Evolutionary conservation across 352 stramenopile species (phyloP).

Genomic region (Pythium sukuiense): DNA sequence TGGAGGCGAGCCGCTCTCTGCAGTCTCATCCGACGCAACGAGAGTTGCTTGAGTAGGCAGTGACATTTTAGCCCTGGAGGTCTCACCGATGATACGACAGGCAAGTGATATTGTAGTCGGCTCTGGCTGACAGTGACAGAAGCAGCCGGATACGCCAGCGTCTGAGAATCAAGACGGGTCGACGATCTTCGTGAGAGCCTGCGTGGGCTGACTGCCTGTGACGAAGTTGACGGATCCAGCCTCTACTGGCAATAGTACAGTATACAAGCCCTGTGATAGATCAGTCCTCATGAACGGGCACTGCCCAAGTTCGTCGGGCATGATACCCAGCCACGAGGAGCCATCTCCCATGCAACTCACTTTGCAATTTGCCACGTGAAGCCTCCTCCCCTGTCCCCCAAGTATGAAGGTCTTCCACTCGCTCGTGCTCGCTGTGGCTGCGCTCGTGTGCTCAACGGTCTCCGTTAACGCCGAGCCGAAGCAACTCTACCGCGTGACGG

Average conservation of each 20-base stretch:
- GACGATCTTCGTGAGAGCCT: background rate
- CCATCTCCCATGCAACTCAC: background rate
- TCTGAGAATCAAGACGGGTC: background rate
- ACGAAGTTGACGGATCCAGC: background rate
- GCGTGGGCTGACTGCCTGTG: background rate
- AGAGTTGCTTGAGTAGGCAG: no score
- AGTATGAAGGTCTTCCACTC: slow-evolving; percentile 30
- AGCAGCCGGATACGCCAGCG: background rate
- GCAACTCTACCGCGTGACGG: slow-evolving; percentile 32
- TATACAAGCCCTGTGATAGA: background rate
- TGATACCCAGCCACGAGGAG: no score
- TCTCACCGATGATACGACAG: no score
- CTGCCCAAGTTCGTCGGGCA: background rate
- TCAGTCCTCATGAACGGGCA: background rate
- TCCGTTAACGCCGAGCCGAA: slow-evolving; percentile 20
- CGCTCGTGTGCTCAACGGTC: slow-evolving; percentile 3
- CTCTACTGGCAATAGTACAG: background rate
- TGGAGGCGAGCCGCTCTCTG: no score
- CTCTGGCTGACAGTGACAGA: background rate
- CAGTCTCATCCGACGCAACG: no score
- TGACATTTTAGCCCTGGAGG: no score
- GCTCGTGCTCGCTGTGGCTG: slow-evolving; percentile 1
- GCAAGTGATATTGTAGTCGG: no score
- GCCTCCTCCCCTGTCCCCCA: background rate
- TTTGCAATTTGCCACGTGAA: background rate